These are phyloP conservation scores for Didymella keratinophila DNA, from an alignment of 2,329 filamentous ascomycete genomes.

Conservation along the genomic window DNA sequence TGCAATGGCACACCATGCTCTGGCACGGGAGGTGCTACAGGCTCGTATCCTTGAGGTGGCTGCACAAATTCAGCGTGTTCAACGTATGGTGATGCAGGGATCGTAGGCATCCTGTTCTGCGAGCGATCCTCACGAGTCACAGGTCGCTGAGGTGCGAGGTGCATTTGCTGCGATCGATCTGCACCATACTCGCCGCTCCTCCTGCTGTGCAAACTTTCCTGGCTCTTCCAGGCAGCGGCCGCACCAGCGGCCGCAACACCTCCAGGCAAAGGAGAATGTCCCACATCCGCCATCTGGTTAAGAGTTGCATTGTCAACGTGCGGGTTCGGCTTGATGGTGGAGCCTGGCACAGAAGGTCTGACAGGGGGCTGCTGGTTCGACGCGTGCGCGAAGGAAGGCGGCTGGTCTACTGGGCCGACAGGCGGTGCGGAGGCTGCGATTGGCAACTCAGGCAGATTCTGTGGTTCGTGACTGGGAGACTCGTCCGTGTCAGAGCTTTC, in stretches of 20 bases:
- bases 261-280: slow-evolving; percentile 57
- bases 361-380: slow-evolving; percentile 74
- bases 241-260: slow-evolving; percentile 50
- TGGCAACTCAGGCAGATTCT: slow-evolving; percentile 44
- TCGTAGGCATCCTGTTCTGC: slow-evolving; percentile 54
- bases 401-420: slow-evolving; percentile 77
- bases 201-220: slow-evolving; percentile 42
- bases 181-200: slow-evolving; percentile 43
- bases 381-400: slow-evolving; percentile 80
- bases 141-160: slow-evolving; percentile 58
- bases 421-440: slow-evolving; percentile 54
- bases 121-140: slow-evolving; percentile 63
- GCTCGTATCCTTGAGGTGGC: slow-evolving; percentile 42
- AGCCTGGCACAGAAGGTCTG: slow-evolving; percentile 74
- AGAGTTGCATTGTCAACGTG: slow-evolving; percentile 84
- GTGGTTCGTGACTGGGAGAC: slow-evolving; percentile 36
- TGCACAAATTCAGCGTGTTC: slow-evolving; percentile 50
- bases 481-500: slow-evolving; percentile 45
- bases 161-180: slow-evolving; percentile 32
- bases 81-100: slow-evolving; percentile 56
- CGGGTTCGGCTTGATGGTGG: slow-evolving; percentile 79
- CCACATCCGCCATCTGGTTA: slow-evolving; percentile 77
- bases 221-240: slow-evolving; percentile 51
- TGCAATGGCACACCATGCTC: slow-evolving; percentile 44
- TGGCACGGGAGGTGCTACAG: slow-evolving; percentile 46